phyloP scores from a whole-genome alignment of 2,329 filamentous ascomycete genomes.

The Neonectria sp. region DNA sequence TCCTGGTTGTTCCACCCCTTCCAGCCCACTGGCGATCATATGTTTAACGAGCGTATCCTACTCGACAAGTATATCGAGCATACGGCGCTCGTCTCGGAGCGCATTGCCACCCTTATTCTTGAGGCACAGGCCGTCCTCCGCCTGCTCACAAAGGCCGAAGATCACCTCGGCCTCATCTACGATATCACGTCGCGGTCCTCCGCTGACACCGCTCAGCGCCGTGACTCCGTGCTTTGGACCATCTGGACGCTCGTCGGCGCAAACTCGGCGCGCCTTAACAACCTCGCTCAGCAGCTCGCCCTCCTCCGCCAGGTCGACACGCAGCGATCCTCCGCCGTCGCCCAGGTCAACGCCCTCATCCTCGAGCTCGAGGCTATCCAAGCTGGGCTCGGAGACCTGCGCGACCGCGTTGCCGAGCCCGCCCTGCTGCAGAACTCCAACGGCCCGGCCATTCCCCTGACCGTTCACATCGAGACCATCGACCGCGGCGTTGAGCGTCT shows the following conservation, averaged over 20 bases:
- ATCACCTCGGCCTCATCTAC: slow-evolving; percentile 78
- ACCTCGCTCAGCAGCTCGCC: slow-evolving; percentile 73
- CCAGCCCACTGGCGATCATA: slow-evolving; percentile 64
- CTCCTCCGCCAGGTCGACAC: slow-evolving; percentile 76
- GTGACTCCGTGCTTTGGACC: slow-evolving; percentile 76
- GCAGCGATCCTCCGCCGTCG: slow-evolving; percentile 76
- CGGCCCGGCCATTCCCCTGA: slow-evolving; percentile 68
- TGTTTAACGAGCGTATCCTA: slow-evolving; percentile 69
- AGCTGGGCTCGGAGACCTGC: slow-evolving; percentile 78
- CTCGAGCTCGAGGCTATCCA: slow-evolving; percentile 82
- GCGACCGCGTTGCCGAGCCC: slow-evolving; percentile 78
- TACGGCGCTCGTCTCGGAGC: slow-evolving; percentile 77
- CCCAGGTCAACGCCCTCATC: slow-evolving; percentile 78
- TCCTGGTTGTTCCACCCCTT: slow-evolving; percentile 73
- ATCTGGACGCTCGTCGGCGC: slow-evolving; percentile 84
- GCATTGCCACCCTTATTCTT: slow-evolving; percentile 76
- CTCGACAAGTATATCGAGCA: slow-evolving; percentile 84
- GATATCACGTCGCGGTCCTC: slow-evolving; percentile 77
- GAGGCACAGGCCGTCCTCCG: slow-evolving; percentile 79
- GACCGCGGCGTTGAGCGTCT: slow-evolving; percentile 80
- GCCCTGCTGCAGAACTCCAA: slow-evolving; percentile 66
- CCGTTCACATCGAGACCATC: slow-evolving; percentile 83
- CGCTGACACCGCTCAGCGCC: slow-evolving; percentile 69
- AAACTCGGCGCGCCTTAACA: slow-evolving; percentile 72
- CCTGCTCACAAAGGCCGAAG: slow-evolving; percentile 78